Evolutionary conservation across 2,329 filamentous ascomycete genomes (phyloP), one percentile per base, ranked within the genome.

Genomic region (Acrocalymma vagum): DNA sequence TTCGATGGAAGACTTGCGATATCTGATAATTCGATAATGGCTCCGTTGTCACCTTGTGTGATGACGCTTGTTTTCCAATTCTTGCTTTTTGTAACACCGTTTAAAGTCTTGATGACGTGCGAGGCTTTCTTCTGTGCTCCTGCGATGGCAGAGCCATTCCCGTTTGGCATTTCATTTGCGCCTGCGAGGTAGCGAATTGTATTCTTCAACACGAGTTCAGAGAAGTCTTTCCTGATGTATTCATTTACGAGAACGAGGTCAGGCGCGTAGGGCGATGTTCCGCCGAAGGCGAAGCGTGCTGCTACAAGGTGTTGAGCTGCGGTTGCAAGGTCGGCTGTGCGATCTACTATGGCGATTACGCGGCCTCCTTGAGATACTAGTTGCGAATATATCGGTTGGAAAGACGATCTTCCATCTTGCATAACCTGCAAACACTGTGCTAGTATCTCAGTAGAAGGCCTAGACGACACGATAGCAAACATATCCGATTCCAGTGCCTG

Each of bases 211-310:
- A 77, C 72, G 0, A 77, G 76, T 30, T 78, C 72, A 0, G 82
- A 60, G 48, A 86, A 84, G 0, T 74, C 71, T 38, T 78, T 72
- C 65, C 80, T 79, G 3, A 75, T 71, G 43, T 78, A 86, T 48
- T 86, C 83, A 45, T 86, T 84, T n/a, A 87, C 82, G 0, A 86
- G 64, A 0, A 86, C 78, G 0, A 85, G 20, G 53, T 86, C 83
- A 0, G 84, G 84, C 0, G 81, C 78, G 54, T 85, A 86, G 0
- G 81, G 75, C 1, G 82, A 85, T 2, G 64, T 71, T 3, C 82
- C 82, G 2, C 77, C 71, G 20, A 83, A 80, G 10, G 68, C 66
- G 51, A 85, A 80, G 2, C 81, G 72, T 1, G 83, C 80, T 1
- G 67, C 69, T 1, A 79, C 74, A 1, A 86, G 68, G 2, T 74